phyloP scores from a whole-genome alignment of 2,329 filamentous ascomycete species.

The Epicoccum sorghinum region DNA sequence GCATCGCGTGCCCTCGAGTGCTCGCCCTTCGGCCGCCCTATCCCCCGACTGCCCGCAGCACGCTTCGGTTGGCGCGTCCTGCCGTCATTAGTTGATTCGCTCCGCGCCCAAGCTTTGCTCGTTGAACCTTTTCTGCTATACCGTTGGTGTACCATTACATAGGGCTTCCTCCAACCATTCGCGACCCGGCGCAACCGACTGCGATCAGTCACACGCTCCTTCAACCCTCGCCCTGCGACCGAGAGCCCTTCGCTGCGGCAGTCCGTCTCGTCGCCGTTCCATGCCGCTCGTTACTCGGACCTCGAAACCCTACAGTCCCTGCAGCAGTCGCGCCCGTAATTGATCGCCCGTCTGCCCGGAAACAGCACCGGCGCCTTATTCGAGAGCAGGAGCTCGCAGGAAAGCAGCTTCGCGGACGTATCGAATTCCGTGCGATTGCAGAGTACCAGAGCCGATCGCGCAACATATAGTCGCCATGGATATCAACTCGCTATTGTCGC shows the following conservation, averaged over 20 bases:
- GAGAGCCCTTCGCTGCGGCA: constrained; percentile 14
- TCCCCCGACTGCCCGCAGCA: constrained; percentile 13
- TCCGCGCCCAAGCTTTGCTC: constrained; percentile 29
- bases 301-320: constrained; percentile 21
- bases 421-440: background rate
- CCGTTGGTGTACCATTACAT: constrained; percentile 4
- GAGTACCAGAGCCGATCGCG: constrained; percentile 3
- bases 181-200: constrained; percentile 21
- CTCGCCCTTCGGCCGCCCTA: constrained; percentile 4
- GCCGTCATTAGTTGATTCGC: constrained; percentile 32
- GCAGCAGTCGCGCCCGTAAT: constrained; percentile 23
- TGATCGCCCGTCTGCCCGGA: constrained; percentile 2
- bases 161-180: constrained; percentile 11
- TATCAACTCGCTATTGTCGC: constrained; percentile 57
- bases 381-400: background rate
- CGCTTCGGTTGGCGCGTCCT: constrained; percentile 18
- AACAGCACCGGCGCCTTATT: background rate
- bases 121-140: constrained; percentile 34
- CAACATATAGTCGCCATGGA: constrained; percentile 47
- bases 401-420: background rate
- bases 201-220: constrained; percentile 21
- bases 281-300: constrained; percentile 28
- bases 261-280: constrained; percentile 16
- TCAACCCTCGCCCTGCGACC: constrained; percentile 10
- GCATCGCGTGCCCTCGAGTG: background rate